A percentile compares a stretch with the other conserved stretches of the same genome.
Conservation (phyloP, 164 flowering plant genomes). For the Macadamia integrifolia region DNA sequence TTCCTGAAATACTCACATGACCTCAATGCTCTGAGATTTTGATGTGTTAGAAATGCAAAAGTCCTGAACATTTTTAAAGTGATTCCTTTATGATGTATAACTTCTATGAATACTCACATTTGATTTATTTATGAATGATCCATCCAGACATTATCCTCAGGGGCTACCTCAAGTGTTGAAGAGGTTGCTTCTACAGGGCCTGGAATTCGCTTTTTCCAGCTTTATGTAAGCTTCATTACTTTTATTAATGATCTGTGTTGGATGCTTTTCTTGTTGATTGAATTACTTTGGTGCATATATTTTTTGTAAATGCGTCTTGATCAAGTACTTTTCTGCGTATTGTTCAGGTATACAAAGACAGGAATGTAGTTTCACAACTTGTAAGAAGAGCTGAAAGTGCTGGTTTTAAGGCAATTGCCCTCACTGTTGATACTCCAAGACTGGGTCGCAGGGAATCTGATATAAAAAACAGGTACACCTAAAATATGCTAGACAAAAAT, state of each 20-base stretch:
- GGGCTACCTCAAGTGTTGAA: conserved; percentile 61
- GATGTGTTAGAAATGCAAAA: too few relatives aligned
- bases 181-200: conserved; percentile 71
- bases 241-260: neutral
- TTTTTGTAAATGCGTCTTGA: neutral
- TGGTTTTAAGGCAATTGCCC: conserved; percentile 69
- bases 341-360: conserved; percentile 42
- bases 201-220: conserved; percentile 66
- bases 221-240: conserved; percentile 36
- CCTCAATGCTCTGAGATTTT: too few relatives aligned
- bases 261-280: too few relatives aligned
- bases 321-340: neutral
- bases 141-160: conserved; percentile 43
- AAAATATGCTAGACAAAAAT: neutral
- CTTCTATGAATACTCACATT: too few relatives aligned
- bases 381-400: conserved; percentile 61
- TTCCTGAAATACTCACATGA: neutral
- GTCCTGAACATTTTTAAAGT: too few relatives aligned
- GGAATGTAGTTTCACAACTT: conserved; percentile 45
- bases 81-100: too few relatives aligned
- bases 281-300: too few relatives aligned
- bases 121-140: too few relatives aligned
- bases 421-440: conserved; percentile 61
- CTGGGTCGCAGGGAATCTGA: conserved; percentile 63
- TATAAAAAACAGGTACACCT: conserved; percentile 47